Percentiles rank a stretch among this genome's conserved stretches.
phyloP scores from a whole-genome alignment of 257 asterid genomes.

The Buddleja alternifolia region DNA sequence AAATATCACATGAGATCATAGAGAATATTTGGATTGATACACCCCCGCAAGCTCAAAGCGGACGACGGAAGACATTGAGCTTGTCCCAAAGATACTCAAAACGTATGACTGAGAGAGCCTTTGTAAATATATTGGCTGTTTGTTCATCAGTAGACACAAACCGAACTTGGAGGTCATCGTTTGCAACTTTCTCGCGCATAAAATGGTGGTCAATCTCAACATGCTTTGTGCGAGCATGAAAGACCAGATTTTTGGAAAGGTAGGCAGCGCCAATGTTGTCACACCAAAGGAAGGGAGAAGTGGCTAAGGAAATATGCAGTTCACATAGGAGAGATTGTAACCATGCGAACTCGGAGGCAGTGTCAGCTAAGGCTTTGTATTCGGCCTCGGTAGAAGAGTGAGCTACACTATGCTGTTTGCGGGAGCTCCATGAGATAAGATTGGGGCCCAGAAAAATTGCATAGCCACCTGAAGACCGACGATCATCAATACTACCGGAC shows the following conservation, averaged over 20 bases:
- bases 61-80: too few relatives aligned
- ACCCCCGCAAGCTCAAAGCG: too few relatives aligned
- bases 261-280: slow-evolving; percentile 11
- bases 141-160: not conserved
- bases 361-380: slow-evolving; percentile 1
- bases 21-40: too few relatives aligned
- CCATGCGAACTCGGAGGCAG: not conserved
- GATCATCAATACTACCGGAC: not conserved
- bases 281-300: not conserved
- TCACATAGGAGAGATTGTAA: not conserved
- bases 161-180: not conserved
- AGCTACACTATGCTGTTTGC: not conserved
- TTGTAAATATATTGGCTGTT: too few relatives aligned
- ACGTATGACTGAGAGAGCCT: too few relatives aligned
- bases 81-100: too few relatives aligned
- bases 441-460: not conserved
- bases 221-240: slow-evolving; percentile 4
- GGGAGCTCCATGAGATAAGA: too few relatives aligned
- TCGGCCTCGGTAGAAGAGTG: not conserved
- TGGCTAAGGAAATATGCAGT: not conserved
- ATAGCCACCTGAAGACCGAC: not conserved
- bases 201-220: too few relatives aligned
- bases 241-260: not conserved
- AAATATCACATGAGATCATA: too few relatives aligned
- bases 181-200: too few relatives aligned